phyloP scores from a whole-genome alignment of 495 filamentous ascomycete species.

The Trichoderma erinaceum region DNA sequence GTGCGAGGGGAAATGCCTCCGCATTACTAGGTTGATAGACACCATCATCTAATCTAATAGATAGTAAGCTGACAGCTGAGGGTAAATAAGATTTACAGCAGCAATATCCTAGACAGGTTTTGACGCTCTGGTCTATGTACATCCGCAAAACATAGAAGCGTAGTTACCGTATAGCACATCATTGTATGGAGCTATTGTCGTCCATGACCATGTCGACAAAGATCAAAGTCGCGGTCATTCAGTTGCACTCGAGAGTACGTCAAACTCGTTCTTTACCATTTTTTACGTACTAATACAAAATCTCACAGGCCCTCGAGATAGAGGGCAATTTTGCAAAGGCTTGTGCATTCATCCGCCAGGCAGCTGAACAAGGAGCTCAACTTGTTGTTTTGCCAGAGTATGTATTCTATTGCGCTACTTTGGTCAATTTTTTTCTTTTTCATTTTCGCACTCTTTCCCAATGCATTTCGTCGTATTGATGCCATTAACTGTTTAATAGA shows the following conservation, averaged over 20 bases:
- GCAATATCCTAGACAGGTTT: too few species aligned
- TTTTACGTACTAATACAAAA: slow-evolving; percentile 5
- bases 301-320: slow-evolving; percentile 42
- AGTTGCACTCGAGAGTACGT: neutral
- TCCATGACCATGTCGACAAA: neutral
- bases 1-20: too few species aligned
- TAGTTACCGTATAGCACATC: too few species aligned
- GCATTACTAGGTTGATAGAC: too few species aligned
- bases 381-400: slow-evolving; percentile 85
- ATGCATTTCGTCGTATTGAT: neutral
- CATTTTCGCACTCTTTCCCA: neutral
- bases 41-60: too few species aligned
- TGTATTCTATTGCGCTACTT: too few species aligned
- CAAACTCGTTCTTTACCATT: neutral
- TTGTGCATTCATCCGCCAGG: slow-evolving; percentile 59
- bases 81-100: too few species aligned
- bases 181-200: neutral
- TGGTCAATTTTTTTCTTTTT: too few species aligned
- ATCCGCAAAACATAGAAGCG: too few species aligned
- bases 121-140: too few species aligned
- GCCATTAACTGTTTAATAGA: slow-evolving; percentile 53
- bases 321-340: slow-evolving; percentile 68
- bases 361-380: slow-evolving; percentile 59
- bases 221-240: slow-evolving; percentile 10
- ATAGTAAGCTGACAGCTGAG: too few species aligned